Base-by-base conservation (phyloP, 495 filamentous ascomycete species). In the Penicillium simplicissimum region DNA sequence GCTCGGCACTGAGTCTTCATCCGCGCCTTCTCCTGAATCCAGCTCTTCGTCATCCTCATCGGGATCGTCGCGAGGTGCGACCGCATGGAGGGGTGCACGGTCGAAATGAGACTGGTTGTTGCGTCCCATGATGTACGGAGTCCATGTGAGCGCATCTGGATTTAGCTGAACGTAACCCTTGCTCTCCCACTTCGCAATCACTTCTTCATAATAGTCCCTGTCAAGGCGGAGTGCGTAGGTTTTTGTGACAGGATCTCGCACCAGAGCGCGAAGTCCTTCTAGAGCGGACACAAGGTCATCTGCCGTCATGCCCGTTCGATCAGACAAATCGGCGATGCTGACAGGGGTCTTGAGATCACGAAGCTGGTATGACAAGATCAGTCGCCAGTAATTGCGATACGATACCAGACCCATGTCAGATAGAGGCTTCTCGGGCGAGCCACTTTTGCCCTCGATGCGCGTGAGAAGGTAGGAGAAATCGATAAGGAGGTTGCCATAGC, bases 401-500 rank as follows among this genome's bases (percentile, higher is more conserved):
- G 93, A 97, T 1, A 98, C 92, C 37, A 98, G 76, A 1, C 95
- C 95, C 91, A 98, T 96, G 74, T 98, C 95, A 0, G 95, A 98
- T 6, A 98, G 85, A 0, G 95, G 95, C 73, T 98, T 98, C 71
- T 98, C 95, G 3, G 95, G 95, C 0, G 95, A 97, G 8, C 95
- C 95, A 3, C 92, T 96, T 71, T 97, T 97, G 67, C 89, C 86
- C 75, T 98, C 95, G 3, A 93, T 90, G 53, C 92, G 85, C 0
- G 95, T 97, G 35, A 98, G 83, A 6, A 98, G 89, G 66, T 98
- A 98, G 0, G 95, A 98, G 67, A 98, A 98, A 71, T 97, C 94
- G 66, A 98, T 98, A 11, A 98, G 82, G 9, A 98, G 85, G 68
- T 97, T 93, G 1, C 96, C 95, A 67, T 97, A 98, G 61, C 95